Evolutionary conservation across 1,284 basidiomycete species (phyloP), one percentile per base, ranked within the genome.

Genomic region (Sanguinoderma infundibulare): DNA sequence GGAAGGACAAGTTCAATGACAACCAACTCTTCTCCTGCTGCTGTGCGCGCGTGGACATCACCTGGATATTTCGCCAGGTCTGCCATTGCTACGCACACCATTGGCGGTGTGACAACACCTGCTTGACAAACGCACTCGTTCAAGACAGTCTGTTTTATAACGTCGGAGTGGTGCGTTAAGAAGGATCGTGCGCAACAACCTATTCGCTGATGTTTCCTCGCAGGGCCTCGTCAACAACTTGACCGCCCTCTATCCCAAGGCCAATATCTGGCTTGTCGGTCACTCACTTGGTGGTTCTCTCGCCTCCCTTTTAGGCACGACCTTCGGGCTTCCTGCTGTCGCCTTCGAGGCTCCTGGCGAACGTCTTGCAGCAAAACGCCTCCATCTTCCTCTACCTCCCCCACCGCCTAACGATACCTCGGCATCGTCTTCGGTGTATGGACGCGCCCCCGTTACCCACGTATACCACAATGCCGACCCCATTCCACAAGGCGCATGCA

Each of bases 21-120:
- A 99, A 99, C 71, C 78, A 98, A 66, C 79, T 98, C 24, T 98
- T 98, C 78, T 98, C 96, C 0, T 99, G 98, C 79, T 99, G 98
- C 75, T 99, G 98, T 71, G 97, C 96, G 3, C 83, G 90, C 32
- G 94, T 98, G 35, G 94, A 94, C 72, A 86, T 96, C 70, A 90
- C 94, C 0, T 98, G 97, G 96, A 73, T 75, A 7, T 78, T 80
- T 68, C 79, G 84, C 39, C 89, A 94, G 2, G 96, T 98, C 1
- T 99, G 98, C 78, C 86, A 94, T 70, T 99, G 98, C 78, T 96
- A 91, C 73, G 76, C 80, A 17, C 73, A 79, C n/a, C 74, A 78
- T 38, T 90, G 85, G 81, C 83, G 84, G 38, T 99, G 98, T 74
- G 91, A 94, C 65, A 83, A 90, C 61, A 83, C 83, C 5, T 99